Conservation (phyloP, 805 yeast species). For the Pichia californica region DNA sequence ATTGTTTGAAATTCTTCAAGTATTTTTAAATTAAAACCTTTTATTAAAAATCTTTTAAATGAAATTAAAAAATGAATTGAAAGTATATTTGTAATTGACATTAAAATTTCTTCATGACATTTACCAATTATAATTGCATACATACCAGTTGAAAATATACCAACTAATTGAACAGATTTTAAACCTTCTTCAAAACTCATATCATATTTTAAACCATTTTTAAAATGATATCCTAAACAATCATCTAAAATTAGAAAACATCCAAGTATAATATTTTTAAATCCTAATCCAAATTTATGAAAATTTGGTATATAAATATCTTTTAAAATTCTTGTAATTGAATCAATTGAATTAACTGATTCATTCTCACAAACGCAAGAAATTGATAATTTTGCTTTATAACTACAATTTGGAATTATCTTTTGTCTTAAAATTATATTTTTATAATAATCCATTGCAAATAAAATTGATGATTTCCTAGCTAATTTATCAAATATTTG, state of each 20-base stretch:
- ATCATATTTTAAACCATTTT: too few species aligned
- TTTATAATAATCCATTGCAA: constrained; percentile 5
- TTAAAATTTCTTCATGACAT: not conserved
- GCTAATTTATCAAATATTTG: too few species aligned
- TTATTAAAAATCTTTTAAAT: constrained; percentile 4
- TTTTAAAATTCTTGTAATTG: constrained; percentile 6
- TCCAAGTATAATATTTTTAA: too few species aligned
- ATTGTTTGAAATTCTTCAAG: constrained; percentile 6
- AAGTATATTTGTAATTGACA: constrained; percentile 1
- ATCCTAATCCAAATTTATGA: not conserved
- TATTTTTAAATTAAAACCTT: too few species aligned
- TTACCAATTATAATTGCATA: constrained; percentile 10
- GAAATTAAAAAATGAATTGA: constrained; percentile 2
- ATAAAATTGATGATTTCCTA: too few species aligned
- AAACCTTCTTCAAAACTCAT: constrained; percentile 4
- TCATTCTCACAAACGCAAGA: constrained; percentile 8
- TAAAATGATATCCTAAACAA: too few species aligned
- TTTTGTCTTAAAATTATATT: too few species aligned
- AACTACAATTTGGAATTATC: too few species aligned
- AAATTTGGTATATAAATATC: constrained; percentile 6
- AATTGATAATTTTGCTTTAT: constrained; percentile 6
- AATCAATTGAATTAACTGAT: constrained; percentile 1
- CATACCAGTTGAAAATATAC: constrained; percentile 12
- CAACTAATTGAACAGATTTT: constrained; percentile 7
- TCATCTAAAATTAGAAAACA: too few species aligned